Base-by-base conservation (phyloP, 2,329 filamentous ascomycete genomes). In the Ceratocystis alfenasii region DNA sequence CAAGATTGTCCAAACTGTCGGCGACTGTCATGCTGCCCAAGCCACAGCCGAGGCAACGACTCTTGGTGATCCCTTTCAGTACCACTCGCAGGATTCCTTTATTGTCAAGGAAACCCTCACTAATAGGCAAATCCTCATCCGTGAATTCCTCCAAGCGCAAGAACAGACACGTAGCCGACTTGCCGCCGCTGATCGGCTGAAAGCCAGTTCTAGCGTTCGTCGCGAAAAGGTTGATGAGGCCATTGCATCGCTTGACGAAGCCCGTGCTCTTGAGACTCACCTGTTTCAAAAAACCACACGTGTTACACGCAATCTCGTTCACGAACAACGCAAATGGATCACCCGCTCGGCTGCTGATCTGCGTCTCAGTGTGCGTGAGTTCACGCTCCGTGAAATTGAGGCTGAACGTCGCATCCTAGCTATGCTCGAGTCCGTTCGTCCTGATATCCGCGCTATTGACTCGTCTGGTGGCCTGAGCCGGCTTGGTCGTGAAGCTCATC, bases 51-150 rank as follows among this genome's bases (percentile, higher is more conserved):
- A 99, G 78, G 94, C 94, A 7, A 95, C 93, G 7, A 96, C 93
- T 1, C 82, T 99, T 63, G 91, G 90, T 59, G 94, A 99, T 71
- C 90, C 94, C 10, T 85, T 99, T 69, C 89, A 92, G 72, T 96
- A 97, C 74, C 91, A 97, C 76, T 96, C 91, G 57, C 87, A 90
- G 66, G 94, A 99, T 75, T 90, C 94, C 57, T 95, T 96, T 74
- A 95, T 97, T 71, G 94, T 97, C 70, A 99, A 99, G 76, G 94
- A 99, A 74, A 96, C 92, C 10, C 82, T 99, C 69, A 99, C 94
- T 3, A 99, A 99, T 77, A 89, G 94, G 12, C 94, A 99, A 76
- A 96, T 99, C 69, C 83, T 99, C 22, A 87, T 96, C 55, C 90
- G 94, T 67, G 94, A 99, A 73, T 86, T 97, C 68, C 78, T 95